These are phyloP conservation scores for Aphelidium insulamus DNA, from an alignment of 371 early-diverging fungal genomes.

Conservation along the genomic window DNA sequence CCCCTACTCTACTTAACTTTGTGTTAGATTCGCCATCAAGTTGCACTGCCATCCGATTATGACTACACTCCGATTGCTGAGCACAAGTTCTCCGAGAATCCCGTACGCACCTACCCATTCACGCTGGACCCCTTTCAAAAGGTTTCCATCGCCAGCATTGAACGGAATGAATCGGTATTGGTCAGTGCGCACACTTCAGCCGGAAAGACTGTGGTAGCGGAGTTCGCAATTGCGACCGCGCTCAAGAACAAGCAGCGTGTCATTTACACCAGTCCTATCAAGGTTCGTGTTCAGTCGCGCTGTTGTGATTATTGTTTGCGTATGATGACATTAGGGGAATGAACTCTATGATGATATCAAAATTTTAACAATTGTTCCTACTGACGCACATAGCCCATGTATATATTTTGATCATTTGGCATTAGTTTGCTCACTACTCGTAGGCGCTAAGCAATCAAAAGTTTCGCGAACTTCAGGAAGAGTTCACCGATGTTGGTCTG, in stretches of 20 bases:
- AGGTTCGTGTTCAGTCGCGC: conserved; percentile 18
- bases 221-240: conserved; percentile 96
- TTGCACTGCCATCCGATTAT: conserved; percentile 73
- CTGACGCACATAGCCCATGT: too few relatives aligned
- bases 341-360: too few relatives aligned
- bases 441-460: conserved; percentile 98
- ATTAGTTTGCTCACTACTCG: too few relatives aligned
- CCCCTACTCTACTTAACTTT: too few relatives aligned
- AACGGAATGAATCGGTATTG: conserved; percentile 88
- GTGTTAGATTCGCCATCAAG: conserved; percentile 86
- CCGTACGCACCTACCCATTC: conserved; percentile 82
- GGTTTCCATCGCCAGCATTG: conserved; percentile 72
- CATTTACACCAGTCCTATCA: conserved; percentile 98
- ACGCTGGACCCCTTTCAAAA: conserved; percentile 96
- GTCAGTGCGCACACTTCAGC: conserved; percentile 98
- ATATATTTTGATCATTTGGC: too few relatives aligned
- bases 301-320: too few relatives aligned
- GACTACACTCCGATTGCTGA: conserved; percentile 63
- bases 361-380: too few relatives aligned
- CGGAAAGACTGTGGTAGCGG: conserved; percentile 99
- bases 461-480: conserved; percentile 89
- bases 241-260: conserved; percentile 88
- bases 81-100: conserved; percentile 51
- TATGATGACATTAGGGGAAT: too few relatives aligned
- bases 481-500: conserved; percentile 98